These are phyloP conservation scores for Paracamarosporium sp. DNA, from an alignment of 2,329 filamentous ascomycete species.

Conservation along the genomic window DNA sequence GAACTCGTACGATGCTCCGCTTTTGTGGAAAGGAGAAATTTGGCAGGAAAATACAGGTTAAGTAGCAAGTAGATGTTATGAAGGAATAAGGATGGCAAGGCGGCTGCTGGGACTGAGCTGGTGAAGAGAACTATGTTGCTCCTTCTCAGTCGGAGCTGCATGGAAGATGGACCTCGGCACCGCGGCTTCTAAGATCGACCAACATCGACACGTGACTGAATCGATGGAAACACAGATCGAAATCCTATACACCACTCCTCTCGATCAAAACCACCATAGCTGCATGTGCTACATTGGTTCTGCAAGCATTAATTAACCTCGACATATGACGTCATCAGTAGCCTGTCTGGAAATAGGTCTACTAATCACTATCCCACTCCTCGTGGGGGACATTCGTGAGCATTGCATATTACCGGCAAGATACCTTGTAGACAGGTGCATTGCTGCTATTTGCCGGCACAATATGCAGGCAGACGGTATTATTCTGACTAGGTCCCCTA, in stretches of 20 bases:
- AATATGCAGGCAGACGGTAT: constrained; percentile 21
- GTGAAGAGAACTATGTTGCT: background rate
- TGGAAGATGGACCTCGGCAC: constrained; percentile 9
- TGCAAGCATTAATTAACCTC: constrained; percentile 10
- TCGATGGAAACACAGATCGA: background rate
- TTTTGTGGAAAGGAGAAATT: constrained; percentile 10
- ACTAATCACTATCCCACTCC: constrained; percentile 16
- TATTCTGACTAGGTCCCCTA: constrained; percentile 1
- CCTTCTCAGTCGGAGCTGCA: background rate
- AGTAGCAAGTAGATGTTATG: background rate
- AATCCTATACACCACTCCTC: too few species aligned
- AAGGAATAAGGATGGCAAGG: background rate
- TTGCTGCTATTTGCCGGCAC: constrained; percentile 23
- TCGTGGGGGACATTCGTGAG: constrained; percentile 16
- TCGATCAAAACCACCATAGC: background rate
- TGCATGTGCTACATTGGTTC: background rate
- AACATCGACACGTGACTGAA: too few species aligned
- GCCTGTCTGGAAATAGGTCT: background rate
- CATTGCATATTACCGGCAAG: constrained; percentile 17
- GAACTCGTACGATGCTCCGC: constrained; percentile 14
- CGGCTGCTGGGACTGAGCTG: background rate
- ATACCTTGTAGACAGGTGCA: constrained; percentile 1
- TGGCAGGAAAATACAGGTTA: constrained; percentile 3
- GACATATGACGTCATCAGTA: constrained; percentile 11
- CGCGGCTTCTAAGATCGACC: constrained; percentile 4